Conservation (phyloP, 108 stramenopile species). For the Nitzschia sp. region DNA sequence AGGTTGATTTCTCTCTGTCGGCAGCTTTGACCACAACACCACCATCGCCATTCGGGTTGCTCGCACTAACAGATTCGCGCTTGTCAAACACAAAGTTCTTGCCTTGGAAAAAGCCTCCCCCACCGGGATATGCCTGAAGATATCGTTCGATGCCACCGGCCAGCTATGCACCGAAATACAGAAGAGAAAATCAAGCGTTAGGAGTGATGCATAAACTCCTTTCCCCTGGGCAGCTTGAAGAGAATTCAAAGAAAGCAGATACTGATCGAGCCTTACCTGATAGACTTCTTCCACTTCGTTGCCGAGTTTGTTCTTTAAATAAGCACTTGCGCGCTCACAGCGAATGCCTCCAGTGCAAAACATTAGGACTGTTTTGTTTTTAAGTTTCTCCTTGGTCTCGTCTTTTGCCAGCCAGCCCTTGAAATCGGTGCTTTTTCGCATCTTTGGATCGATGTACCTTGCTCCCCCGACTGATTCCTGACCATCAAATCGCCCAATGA, state of each 20-base stretch:
- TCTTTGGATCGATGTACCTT: slow-evolving; percentile 81
- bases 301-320: slow-evolving; percentile 76
- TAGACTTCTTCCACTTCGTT: slow-evolving; percentile 77
- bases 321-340: slow-evolving; percentile 87
- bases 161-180: slow-evolving; percentile 29
- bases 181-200: too few species aligned
- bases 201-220: too few species aligned
- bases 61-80: slow-evolving; percentile 79
- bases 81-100: slow-evolving; percentile 94
- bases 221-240: too few species aligned
- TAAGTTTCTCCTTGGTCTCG: slow-evolving; percentile 74
- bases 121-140: slow-evolving; percentile 81
- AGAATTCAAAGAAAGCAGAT: too few species aligned
- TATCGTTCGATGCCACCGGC: slow-evolving; percentile 92
- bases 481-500: slow-evolving; percentile 78
- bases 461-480: slow-evolving; percentile 57
- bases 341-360: slow-evolving; percentile 91
- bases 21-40: slow-evolving; percentile 53
- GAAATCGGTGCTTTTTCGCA: slow-evolving; percentile 90
- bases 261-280: slow-evolving; percentile 55
- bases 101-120: slow-evolving; percentile 80
- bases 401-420: slow-evolving; percentile 70
- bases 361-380: slow-evolving; percentile 83
- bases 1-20: slow-evolving; percentile 17
- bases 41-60: slow-evolving; percentile 81